Evolutionary conservation across 1,139 yeast genomes (phyloP), one percentile per base, ranked within the genome.

Genomic region (Taiozyma sp.): DNA sequence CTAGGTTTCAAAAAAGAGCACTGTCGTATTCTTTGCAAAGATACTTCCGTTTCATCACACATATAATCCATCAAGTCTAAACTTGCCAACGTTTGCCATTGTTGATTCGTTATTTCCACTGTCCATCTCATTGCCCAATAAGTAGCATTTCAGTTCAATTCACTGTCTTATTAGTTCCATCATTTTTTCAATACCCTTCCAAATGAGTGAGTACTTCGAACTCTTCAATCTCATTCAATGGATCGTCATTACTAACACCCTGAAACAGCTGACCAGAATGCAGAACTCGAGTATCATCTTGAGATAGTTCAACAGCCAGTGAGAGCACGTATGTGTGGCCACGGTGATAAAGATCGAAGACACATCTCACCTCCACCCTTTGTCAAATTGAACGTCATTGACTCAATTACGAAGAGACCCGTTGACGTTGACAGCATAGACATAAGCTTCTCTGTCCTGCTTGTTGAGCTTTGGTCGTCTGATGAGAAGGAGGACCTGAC

Each of bases 291-390:
- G 13, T 50, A 50, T 45, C 53, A 53, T 16, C 61, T 73, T 8
- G 65, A 67, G 13, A 69, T 73, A 19, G 68, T 62, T 29, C 77
- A 73, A 51, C 73, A 73, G 49, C 77, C 77, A 4, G 65, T 70
- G 19, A 60, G 77, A 44, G 76, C 76, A 1, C 68, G 77, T 34
- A 73, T 73, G 77, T 73, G 77, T 55, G 77, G 77, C 3, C 65
- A 72, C 44, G 75, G 76, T 21, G 76, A 72, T 52, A 72, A 72
- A 47, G 77, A 73, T 53, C 65, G 76, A 42, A 61, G 77, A 34
- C 75, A 71, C 46, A 67, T 73, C 34, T 67, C 74, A 3, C 77
- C 77, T 9, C 75, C 76, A 9, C 77, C 76, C 3, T 73, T 76
- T 53, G 65, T 73, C 24, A 62, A 68, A 41, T 57, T 72, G 21